Evolutionary conservation across 2,329 filamentous ascomycete genomes (phyloP), one percentile per base, ranked within the genome.

Genomic region (Neoscytalidium dimidiatum): DNA sequence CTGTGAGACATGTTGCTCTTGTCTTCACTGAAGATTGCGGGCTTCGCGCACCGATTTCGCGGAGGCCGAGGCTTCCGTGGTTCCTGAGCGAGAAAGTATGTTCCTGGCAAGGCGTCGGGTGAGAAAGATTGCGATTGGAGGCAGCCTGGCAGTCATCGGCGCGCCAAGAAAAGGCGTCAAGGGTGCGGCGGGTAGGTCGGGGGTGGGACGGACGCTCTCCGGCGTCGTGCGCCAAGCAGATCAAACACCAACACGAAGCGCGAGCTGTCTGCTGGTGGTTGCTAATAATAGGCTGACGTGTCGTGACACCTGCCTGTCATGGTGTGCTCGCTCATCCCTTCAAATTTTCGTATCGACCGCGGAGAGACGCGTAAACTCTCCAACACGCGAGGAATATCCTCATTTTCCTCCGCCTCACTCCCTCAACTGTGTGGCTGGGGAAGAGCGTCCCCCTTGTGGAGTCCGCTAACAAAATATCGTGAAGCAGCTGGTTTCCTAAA

Each of bases 261-360:
- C 52, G 52, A 52, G 49, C 49, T 52, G 29, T 52, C 29, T 41
- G 19, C 28, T 31, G 49, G 28, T n/a, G 48, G 23, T n/a, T 19
- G 49, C 52, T 56, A 56, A 41, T 41, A 38, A 26, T 56, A 56
- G 52, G 31, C 21, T 56, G 52, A 56, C 33, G 52, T 33, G 52
- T 38, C 52, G 35, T 13, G n/a, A 38, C 14, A 14, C 29, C 19
- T 33, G 14, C 29, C 51, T 19, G 5, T 31, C 4, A 38, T 35
- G 51, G 31, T 23, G 23, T 33, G 49, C 28, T 33, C 26, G 4
- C 49, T 52, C 23, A 8, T 41, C 38, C 9, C 38, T 41, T 41
- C 6, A 2, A 4, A 41, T 17, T 5, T 17, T 17, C 38, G 3
- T 41, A 11, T 5, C 13, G 3, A 5, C 38, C 38, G 33, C 8